Percentiles rank a stretch among this genome's conserved stretches.
phyloP scores from a whole-genome alignment of 345 rosid genomes.

The Sisymbrium irio region DNA sequence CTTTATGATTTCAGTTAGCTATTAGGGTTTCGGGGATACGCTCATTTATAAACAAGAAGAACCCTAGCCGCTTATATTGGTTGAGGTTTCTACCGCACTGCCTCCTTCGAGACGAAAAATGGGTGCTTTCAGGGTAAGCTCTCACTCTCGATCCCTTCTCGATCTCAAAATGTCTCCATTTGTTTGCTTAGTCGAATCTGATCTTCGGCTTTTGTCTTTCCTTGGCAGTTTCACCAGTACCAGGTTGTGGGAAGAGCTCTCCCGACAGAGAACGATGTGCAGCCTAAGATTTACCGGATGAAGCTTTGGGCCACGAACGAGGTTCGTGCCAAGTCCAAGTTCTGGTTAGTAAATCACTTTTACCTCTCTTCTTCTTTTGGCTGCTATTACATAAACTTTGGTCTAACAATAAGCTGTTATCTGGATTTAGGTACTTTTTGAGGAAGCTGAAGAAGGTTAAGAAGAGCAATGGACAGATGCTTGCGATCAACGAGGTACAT shows the following conservation, averaged over 20 bases:
- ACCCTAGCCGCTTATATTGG: slow-evolving; percentile 26
- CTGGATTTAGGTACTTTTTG: slow-evolving; percentile 45
- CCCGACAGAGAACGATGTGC: slow-evolving; percentile 57
- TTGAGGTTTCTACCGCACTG: slow-evolving; percentile 10
- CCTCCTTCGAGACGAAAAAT: slow-evolving; percentile 29
- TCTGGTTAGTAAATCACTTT: slow-evolving; percentile 41
- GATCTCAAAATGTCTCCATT: neutral
- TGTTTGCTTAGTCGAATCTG: neutral
- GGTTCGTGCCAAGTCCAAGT: slow-evolving; percentile 68
- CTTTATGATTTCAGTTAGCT: neutral
- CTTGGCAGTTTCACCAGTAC: slow-evolving; percentile 58
- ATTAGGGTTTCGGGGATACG: slow-evolving; percentile 22
- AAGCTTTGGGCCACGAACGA: slow-evolving; percentile 71
- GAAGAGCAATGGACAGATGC: slow-evolving; percentile 61
- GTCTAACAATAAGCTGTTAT: neutral
- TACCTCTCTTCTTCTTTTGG: neutral
- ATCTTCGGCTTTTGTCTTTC: neutral
- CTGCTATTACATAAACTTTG: neutral
- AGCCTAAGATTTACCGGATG: slow-evolving; percentile 67
- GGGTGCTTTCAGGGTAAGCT: slow-evolving; percentile 35
- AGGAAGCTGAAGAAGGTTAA: slow-evolving; percentile 57
- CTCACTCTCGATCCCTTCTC: neutral
- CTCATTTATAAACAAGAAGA: slow-evolving; percentile 11
- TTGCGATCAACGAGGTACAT: slow-evolving; percentile 56
- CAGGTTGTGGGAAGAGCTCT: slow-evolving; percentile 69